Base-by-base conservation (phyloP, 345 rosid genomes). In the Pelargonium nanum region DNA sequence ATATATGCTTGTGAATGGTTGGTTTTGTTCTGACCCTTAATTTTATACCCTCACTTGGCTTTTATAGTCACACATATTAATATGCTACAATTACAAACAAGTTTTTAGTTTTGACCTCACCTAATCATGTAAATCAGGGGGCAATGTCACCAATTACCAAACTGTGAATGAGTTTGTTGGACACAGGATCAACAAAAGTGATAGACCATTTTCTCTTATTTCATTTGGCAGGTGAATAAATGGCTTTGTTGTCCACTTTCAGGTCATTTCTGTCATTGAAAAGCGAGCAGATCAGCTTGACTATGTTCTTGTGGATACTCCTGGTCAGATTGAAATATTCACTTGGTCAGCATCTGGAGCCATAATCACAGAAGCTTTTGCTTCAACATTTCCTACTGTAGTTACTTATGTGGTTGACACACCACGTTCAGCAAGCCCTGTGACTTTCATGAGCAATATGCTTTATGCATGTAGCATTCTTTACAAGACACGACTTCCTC, bases 361-460 rank as follows among this genome's bases (percentile, higher is more conserved):
- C 24, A 63, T 69, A 26, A 69, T 69, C 26, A 69, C 72, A 0
- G 72, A 69, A 69, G 72, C 72, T 24, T 69, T 69, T 62, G 68
- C 72, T 22, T 69, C 72, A 1, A 69, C 72, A 52, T 69, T 69
- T 40, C 72, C 72, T 10, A 69, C 72, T 22, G 72, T 69, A 21
- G 68, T 79, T 53, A 59, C 80, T 28, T 79, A 75, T 63, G 78
- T 79, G 20, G 83, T 79, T 62, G 83, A 79, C 23, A 79, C 83
- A 19, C 83, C 83, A 40, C 77, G 80, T 26, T 73, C 80, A 0
- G 67, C 75, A 40, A 78, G 75, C 54, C 82, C 82, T 0, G 69
- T 72, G 55, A 78, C 77, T 61, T 78, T 78, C 70, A 78, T 74
- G 82, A 78, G 82, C 76, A 78, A 74, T 57, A 78, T 78, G 82